A percentile compares a stretch with the other conserved stretches of the same genome.
Conservation (phyloP, 73 alveolate genomes). For the Paramecium tetraurelia region DNA sequence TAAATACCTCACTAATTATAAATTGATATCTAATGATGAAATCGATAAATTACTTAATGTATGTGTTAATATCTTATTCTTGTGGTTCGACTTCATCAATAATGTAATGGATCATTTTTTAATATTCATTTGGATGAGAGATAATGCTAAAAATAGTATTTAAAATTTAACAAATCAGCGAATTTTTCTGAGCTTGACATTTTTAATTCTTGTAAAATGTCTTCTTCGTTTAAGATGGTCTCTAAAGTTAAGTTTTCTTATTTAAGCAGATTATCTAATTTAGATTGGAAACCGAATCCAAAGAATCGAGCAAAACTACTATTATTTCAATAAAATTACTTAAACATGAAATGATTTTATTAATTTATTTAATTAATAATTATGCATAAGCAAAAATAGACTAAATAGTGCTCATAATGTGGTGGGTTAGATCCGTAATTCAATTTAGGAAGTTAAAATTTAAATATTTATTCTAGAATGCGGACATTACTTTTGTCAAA, state of each 20-base stretch:
- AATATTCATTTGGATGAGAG: neutral
- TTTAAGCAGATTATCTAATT: neutral
- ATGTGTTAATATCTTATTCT: neutral
- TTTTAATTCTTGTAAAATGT: neutral
- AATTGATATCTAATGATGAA: neutral
- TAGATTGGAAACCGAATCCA: neutral
- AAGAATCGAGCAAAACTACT: conserved; percentile 10
- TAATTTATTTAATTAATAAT: neutral
- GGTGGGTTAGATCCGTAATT: neutral
- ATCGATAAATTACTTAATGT: neutral
- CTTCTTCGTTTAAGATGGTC: conserved; percentile 5
- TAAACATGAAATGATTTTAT: neutral
- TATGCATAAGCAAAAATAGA: neutral
- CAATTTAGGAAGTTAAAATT: neutral
- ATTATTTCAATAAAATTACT: neutral
- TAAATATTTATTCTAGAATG: neutral
- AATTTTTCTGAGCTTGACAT: neutral
- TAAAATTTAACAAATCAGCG: conserved; percentile 13
- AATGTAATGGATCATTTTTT: conserved; percentile 1
- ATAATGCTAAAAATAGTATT: neutral
- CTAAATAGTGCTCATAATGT: conserved; percentile 22
- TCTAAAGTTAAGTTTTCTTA: neutral
- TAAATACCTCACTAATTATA: neutral
- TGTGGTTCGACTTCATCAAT: neutral
- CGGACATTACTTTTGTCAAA: neutral